Base-by-base conservation (phyloP, 1,139 yeast species). In the Lodderomyces metapsilosis region DNA sequence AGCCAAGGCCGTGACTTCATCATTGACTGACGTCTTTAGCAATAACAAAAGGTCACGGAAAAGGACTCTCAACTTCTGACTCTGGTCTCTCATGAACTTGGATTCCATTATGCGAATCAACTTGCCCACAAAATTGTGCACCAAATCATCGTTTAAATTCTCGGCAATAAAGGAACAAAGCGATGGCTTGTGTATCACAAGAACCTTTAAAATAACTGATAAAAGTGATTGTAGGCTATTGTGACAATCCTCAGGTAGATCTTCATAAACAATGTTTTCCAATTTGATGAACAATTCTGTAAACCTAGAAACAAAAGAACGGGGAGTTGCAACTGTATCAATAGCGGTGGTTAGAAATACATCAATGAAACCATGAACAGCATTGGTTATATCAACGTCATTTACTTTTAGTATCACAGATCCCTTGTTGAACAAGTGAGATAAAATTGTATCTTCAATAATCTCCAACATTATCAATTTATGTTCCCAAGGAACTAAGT, bases 21-120 rank as follows among this genome's bases (percentile, higher is more conserved):
- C 62, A 2, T 66, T 58, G 8, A 69, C 48, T 1, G 69, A 55
- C 2, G 61, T 59, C 53, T 81, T 82, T 52, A 83, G 63, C 3
- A 86, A 74, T 2, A 81, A 62, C 32, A 84, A 59, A 36, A 84
- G 67, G 55, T 85, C 92, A 52, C 82, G 82, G 1, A 84, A 61
- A 47, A 84, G 61, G 41, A 84, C 77, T 51, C 76, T 77, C 45
- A 84, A 56, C 48, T 77, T 77, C 38, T 78, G 76, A 51, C 72
- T 71, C 28, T 61, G 63, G 3, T 65, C 40, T 1, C 53, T 41
- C 42, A 80, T 61, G 23, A 71, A 63, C 4, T 61, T 56, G 6
- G 78, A 69, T 32, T 70, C 66, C 43, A 80, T 64, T 8, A 84
- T 54, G 5, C 62, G 62, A 20, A 74, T 68, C 51, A 82, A 60